Evolutionary conservation across 2,329 filamentous ascomycete species (phyloP).

Genomic region (Zelopaecilomyces penicillatus): DNA sequence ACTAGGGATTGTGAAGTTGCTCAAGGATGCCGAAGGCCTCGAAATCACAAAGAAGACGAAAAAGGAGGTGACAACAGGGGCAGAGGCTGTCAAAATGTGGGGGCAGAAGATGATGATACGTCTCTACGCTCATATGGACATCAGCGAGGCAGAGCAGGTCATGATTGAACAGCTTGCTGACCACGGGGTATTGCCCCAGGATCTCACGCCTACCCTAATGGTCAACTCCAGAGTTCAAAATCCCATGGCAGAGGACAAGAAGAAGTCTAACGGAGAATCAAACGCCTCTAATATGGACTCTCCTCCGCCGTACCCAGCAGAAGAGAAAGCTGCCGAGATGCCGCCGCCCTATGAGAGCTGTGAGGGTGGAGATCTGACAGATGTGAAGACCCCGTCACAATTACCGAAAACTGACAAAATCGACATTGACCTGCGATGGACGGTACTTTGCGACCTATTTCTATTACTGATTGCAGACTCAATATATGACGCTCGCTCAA

Average conservation of each 20-base stretch:
- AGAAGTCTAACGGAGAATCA: conserved; percentile 7
- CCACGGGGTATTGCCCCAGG: conserved; percentile 77
- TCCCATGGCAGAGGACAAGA: conserved; percentile 57
- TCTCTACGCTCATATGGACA: conserved; percentile 93
- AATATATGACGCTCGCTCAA: conserved; percentile 81
- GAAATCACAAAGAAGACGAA: conserved; percentile 57
- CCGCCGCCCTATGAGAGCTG: conserved; percentile 56
- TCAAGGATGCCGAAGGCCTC: conserved; percentile 56
- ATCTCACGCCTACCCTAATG: conserved; percentile 81
- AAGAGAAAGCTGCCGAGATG: conserved; percentile 41
- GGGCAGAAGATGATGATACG: conserved; percentile 97
- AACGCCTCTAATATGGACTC: conserved; percentile 14
- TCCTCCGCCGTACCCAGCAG: conserved; percentile 18
- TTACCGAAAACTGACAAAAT: conserved; percentile 74
- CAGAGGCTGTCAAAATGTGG: conserved; percentile 89
- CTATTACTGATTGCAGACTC: conserved; percentile 94
- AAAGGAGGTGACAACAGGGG: conserved; percentile 60
- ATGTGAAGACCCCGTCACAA: conserved; percentile 75
- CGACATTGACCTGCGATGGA: conserved; percentile 95
- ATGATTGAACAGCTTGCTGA: conserved; percentile 98
- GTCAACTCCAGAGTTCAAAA: conserved; percentile 90
- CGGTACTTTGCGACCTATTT: conserved; percentile 91
- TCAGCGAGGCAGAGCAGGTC: conserved; percentile 80
- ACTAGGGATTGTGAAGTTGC: conserved; percentile 71
- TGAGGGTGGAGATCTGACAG: conserved; percentile 62